Conservation (phyloP, 495 filamentous ascomycete genomes). For the Lophiotrema nucula region DNA sequence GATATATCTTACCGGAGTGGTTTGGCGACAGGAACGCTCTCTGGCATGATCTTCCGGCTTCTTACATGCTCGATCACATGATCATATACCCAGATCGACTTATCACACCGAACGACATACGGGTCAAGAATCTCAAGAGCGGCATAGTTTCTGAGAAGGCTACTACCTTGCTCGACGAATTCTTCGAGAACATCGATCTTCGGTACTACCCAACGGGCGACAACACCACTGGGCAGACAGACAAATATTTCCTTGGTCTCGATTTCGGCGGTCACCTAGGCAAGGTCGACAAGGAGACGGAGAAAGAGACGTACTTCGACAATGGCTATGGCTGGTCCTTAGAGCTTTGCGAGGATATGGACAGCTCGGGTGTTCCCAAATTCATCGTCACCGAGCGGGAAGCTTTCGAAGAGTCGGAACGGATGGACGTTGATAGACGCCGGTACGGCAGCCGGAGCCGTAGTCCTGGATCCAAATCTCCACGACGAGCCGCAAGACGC, state of each 20-base stretch:
- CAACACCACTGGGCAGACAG: slow-evolving; percentile 5
- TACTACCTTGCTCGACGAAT: slow-evolving; percentile 8
- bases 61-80: slow-evolving; percentile 6
- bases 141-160: background rate
- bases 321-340: slow-evolving; percentile 15
- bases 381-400: background rate
- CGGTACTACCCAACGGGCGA: background rate
- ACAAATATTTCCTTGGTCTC: background rate
- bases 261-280: slow-evolving; percentile 4
- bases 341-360: slow-evolving; percentile 1
- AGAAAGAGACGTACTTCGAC: background rate
- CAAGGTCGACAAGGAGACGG: slow-evolving; percentile 1
- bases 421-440: too few species aligned
- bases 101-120: background rate
- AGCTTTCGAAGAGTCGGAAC: background rate
- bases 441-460: too few species aligned
- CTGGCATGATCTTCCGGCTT: slow-evolving; percentile 11
- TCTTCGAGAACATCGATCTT: slow-evolving; percentile 9
- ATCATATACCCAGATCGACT: background rate
- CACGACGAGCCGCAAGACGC: too few species aligned
- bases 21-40: slow-evolving; percentile 2
- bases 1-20: background rate
- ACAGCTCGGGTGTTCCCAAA: background rate
- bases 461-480: too few species aligned
- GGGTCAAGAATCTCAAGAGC: background rate